phyloP scores from a whole-genome alignment of 371 early-diverging fungal genomes.

The Saksenaea vasiformis region DNA sequence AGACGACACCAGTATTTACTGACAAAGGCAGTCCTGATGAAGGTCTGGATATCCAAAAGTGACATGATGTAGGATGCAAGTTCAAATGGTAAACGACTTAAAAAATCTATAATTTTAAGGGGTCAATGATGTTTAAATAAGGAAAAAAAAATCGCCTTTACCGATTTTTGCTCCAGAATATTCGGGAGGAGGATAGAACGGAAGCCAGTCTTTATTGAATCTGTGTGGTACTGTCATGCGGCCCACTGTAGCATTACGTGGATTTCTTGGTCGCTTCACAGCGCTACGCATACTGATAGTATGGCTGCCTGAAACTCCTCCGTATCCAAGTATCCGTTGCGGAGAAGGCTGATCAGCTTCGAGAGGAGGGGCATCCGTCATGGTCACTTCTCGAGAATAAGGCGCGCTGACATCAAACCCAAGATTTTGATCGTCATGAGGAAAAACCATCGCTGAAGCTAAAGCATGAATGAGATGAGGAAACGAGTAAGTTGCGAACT shows the following conservation, averaged over 20 bases:
- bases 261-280: neutral
- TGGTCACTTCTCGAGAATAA: constrained; percentile 1
- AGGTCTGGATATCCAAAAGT: constrained; percentile 17
- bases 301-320: neutral
- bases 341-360: neutral
- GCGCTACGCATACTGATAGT: neutral
- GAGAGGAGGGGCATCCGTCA: neutral
- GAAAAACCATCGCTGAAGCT: neutral
- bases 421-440: neutral
- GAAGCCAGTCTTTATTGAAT: neutral
- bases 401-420: neutral
- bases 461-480: neutral
- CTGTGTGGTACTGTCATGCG: neutral
- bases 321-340: neutral
- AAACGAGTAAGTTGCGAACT: neutral
- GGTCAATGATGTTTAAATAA: neutral
- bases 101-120: constrained; percentile 14
- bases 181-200: neutral
- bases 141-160: neutral
- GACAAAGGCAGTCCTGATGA: constrained; percentile 9
- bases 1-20: constrained; percentile 10
- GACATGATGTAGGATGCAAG: constrained; percentile 29
- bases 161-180: neutral
- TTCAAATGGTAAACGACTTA: constrained; percentile 22
- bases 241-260: neutral